phyloP scores from a whole-genome alignment of 129 eudicot species.

The Flaveria brownii region DNA sequence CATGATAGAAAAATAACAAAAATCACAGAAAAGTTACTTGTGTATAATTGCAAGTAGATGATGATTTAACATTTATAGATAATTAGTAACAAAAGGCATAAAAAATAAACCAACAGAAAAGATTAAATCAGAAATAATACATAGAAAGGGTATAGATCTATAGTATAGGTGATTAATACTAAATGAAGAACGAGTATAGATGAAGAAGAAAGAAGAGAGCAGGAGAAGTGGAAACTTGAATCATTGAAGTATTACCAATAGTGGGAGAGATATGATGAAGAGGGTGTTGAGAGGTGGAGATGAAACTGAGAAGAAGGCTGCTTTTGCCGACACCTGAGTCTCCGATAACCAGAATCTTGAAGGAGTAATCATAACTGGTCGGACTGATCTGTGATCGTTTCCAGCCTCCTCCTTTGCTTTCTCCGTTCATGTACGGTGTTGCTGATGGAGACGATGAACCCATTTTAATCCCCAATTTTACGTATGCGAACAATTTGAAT shows the following conservation, averaged over 20 bases:
- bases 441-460: conserved; percentile 39
- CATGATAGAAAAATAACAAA: not conserved
- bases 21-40: too few relatives aligned
- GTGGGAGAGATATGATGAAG: conserved; percentile 71
- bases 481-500: conserved; percentile 18
- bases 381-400: conserved; percentile 42
- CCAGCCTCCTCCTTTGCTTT: conserved; percentile 32
- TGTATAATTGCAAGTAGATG: not conserved
- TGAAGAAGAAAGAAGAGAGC: not conserved
- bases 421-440: conserved; percentile 23
- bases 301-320: conserved; percentile 70
- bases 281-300: conserved; percentile 41
- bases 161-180: not conserved
- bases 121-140: too few relatives aligned
- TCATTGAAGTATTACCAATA: conserved; percentile 45
- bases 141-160: not conserved
- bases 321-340: conserved; percentile 94
- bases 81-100: not conserved
- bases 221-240: too few relatives aligned
- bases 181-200: not conserved
- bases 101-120: not conserved
- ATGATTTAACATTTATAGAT: not conserved
- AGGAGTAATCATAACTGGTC: conserved; percentile 71
- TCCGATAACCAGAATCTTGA: conserved; percentile 76
- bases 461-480: not conserved